Evolutionary conservation across 2,329 filamentous ascomycete genomes (phyloP), one percentile per base, ranked within the genome.

Genomic region (Diaporthe sp.): DNA sequence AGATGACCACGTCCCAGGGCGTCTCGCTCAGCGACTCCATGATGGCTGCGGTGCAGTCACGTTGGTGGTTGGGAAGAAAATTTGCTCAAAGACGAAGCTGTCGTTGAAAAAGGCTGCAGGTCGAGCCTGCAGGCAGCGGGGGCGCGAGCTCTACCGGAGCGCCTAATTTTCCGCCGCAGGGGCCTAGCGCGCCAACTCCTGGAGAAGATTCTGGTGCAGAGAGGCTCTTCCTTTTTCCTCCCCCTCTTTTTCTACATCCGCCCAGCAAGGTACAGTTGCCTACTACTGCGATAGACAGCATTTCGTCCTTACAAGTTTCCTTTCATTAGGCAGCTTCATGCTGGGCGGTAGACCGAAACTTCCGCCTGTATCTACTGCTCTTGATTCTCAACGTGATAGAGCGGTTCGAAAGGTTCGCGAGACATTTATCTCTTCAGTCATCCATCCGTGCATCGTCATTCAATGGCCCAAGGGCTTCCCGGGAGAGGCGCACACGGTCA

Each of bases 331-430:
- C 82, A 80, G 83, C 82, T 83, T 84, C 78, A 78, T 82, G 85
- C 85, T 86, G 89, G 88, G 91, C 89, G 92, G 88, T 83, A 94
- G 91, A 94, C 85, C 78, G 83, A 90, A 80, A 75, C 76, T 74
- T 84, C 92, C 88, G 91, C 92, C 92, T 92, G 93, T 95, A 95
- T 95, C 93, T 95, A 92, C 93, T 94, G 92, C 93, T 92, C 92
- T 94, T 89, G 93, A 90, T 92, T 84, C 85, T 84, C 83, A 86
- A 75, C 87, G 87, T 94, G 93, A 94, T 90, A 91, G 92, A 92
- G 93, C 92, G 88, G 93, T 93, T 95, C 93, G 93, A 94, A 92
- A 92, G 91, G 91, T 92, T 63, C 32, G 59, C 32, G 56, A 63
- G 56, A 53, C 47, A 53, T 63, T 44, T 35, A 61, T 53, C 30